These are phyloP conservation scores for Tausonia pullulans DNA, from an alignment of 1,284 basidiomycete species.

Conservation along the genomic window DNA sequence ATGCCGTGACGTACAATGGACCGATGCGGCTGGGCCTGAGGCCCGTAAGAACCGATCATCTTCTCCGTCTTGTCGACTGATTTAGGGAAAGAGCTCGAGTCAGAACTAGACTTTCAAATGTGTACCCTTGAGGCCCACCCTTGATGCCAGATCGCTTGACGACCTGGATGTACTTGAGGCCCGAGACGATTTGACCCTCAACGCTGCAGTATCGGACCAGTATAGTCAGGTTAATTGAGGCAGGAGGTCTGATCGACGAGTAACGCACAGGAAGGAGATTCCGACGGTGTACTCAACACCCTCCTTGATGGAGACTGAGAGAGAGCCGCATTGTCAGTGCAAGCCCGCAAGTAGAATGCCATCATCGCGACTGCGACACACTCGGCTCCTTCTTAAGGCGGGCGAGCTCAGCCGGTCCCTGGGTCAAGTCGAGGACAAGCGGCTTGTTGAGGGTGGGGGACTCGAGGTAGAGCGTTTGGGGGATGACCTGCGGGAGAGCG, in stretches of 20 bases:
- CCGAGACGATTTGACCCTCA: slow-evolving; percentile 41
- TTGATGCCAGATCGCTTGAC: slow-evolving; percentile 38
- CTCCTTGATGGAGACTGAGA: slow-evolving; percentile 39
- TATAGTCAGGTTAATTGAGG: neutral
- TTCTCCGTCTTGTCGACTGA: slow-evolving; percentile 37
- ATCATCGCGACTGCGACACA: slow-evolving; percentile 18
- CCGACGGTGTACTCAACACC: slow-evolving; percentile 46
- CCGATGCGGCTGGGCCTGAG: slow-evolving; percentile 32
- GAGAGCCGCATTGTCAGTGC: neutral
- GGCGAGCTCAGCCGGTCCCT: slow-evolving; percentile 31
- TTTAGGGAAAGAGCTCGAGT: neutral
- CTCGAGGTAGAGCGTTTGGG: slow-evolving; percentile 37
- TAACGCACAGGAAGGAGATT: slow-evolving; percentile 34
- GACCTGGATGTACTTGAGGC: slow-evolving; percentile 43
- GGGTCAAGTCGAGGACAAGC: slow-evolving; percentile 40
- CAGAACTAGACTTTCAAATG: neutral
- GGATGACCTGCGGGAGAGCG: slow-evolving; percentile 27
- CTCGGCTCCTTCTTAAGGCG: slow-evolving; percentile 41
- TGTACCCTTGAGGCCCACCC: slow-evolving; percentile 22
- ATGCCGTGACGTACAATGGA: slow-evolving; percentile 32
- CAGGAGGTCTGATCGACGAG: slow-evolving; percentile 14
- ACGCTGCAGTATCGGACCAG: slow-evolving; percentile 21
- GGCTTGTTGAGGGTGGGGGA: slow-evolving; percentile 35
- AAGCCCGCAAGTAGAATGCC: neutral
- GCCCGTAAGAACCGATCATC: slow-evolving; percentile 44